phyloP scores from a whole-genome alignment of 116 monocot species.

The Papilionanthe hybrid region DNA sequence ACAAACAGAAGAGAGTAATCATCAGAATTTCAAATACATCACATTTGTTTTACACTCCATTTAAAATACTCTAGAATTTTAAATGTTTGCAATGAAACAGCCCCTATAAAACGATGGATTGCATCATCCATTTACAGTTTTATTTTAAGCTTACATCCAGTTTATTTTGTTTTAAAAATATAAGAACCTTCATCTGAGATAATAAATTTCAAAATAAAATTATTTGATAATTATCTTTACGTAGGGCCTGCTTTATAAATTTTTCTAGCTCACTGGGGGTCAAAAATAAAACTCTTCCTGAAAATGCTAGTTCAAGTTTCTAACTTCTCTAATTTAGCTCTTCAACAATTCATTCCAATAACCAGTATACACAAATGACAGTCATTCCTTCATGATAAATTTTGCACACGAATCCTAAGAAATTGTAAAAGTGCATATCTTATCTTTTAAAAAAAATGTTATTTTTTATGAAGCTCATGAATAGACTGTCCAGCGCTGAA shows the following conservation, averaged over 20 bases:
- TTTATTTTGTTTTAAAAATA: neutral
- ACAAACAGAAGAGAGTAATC: too few species aligned
- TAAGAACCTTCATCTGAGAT: neutral
- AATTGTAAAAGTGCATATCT: neutral
- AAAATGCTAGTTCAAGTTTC: neutral
- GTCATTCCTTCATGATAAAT: neutral
- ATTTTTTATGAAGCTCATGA: neutral
- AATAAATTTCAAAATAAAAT: neutral
- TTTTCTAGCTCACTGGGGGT: neutral
- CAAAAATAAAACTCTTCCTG: neutral
- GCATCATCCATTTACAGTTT: neutral
- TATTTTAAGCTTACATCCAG: neutral
- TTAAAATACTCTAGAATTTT: too few species aligned
- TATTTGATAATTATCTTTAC: neutral
- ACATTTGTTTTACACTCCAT: too few species aligned
- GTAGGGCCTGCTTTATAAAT: neutral
- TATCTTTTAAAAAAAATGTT: neutral
- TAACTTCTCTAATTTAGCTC: constrained; percentile 3
- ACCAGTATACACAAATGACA: neutral
- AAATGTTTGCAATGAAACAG: too few species aligned
- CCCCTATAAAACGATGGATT: neutral
- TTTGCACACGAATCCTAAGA: neutral
- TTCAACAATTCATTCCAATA: neutral
- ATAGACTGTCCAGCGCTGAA: neutral
- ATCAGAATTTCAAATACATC: too few species aligned